Conservation (phyloP, 2,329 filamentous ascomycete genomes). For the Colletotrichum endophyticum region DNA sequence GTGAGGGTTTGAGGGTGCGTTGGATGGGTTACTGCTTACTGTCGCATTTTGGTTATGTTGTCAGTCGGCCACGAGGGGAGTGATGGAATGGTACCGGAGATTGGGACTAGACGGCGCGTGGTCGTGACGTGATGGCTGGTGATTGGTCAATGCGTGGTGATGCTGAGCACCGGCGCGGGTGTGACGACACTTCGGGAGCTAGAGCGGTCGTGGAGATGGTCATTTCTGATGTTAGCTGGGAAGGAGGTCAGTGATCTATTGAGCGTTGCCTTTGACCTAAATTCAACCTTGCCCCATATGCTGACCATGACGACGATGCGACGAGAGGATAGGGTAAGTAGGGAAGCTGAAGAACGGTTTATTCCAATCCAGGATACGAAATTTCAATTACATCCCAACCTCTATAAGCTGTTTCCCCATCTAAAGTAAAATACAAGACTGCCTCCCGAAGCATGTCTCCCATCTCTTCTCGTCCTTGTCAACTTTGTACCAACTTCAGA, state of each 20-base stretch:
- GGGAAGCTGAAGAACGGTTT: no score
- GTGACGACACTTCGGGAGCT: conserved; percentile 4
- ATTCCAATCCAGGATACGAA: neutral
- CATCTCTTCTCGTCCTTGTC: neutral
- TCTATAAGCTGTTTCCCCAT: neutral
- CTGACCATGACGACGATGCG: neutral
- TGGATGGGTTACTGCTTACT: neutral
- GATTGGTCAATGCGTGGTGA: conserved; percentile 3
- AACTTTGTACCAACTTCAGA: neutral
- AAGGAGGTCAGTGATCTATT: neutral
- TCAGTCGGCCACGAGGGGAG: neutral
- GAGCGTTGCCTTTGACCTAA: neutral
- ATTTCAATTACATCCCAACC: neutral
- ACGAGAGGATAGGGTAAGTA: no score
- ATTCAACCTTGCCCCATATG: neutral
- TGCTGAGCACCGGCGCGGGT: neutral
- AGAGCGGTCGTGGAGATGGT: neutral
- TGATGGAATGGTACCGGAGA: neutral
- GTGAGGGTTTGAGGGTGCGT: neutral
- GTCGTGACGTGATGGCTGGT: neutral
- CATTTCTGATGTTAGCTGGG: neutral
- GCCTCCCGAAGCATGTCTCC: neutral
- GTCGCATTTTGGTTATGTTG: neutral
- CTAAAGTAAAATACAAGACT: neutral
- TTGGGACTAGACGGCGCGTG: neutral